phyloP scores from a whole-genome alignment of 768 basidiomycete species.

The Brasilioporus rufonigricans region DNA sequence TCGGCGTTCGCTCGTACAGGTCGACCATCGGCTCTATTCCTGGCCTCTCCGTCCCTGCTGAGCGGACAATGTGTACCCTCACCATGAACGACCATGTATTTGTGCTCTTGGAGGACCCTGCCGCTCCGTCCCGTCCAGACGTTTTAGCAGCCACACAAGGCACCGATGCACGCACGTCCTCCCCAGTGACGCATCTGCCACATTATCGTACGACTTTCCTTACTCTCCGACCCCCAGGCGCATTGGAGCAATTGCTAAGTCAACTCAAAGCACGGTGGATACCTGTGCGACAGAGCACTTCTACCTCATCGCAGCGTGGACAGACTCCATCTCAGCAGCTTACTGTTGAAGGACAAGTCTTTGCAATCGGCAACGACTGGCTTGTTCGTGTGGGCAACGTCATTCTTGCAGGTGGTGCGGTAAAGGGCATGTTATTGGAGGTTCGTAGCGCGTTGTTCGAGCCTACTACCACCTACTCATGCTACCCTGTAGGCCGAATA shows the following conservation, averaged over 20 bases:
- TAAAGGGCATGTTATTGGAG: constrained; percentile 86
- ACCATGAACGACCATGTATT: constrained; percentile 82
- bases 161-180: constrained; percentile 12
- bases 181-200: constrained; percentile 30
- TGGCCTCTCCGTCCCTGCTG: constrained; percentile 48
- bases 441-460: constrained; percentile 34
- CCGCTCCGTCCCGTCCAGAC: constrained; percentile 66
- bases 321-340: constrained; percentile 61
- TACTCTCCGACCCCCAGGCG: constrained; percentile 70
- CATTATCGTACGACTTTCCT: constrained; percentile 79
- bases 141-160: constrained; percentile 33
- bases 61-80: constrained; percentile 71
- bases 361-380: constrained; percentile 79
- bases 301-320: constrained; percentile 39
- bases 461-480: constrained; percentile 3
- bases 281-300: constrained; percentile 54
- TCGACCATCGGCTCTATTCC: constrained; percentile 63
- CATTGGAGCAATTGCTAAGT: constrained; percentile 69
- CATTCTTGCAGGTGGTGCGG: constrained; percentile 65
- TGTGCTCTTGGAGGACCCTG: constrained; percentile 74
- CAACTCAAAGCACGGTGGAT: constrained; percentile 79
- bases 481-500: constrained; percentile 66
- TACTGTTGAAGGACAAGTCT: constrained; percentile 71
- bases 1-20: constrained; percentile 71
- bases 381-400: constrained; percentile 79